These are phyloP conservation scores for Coemansia sp. DNA, from an alignment of 192 early-diverging fungal genomes.

Conservation along the genomic window DNA sequence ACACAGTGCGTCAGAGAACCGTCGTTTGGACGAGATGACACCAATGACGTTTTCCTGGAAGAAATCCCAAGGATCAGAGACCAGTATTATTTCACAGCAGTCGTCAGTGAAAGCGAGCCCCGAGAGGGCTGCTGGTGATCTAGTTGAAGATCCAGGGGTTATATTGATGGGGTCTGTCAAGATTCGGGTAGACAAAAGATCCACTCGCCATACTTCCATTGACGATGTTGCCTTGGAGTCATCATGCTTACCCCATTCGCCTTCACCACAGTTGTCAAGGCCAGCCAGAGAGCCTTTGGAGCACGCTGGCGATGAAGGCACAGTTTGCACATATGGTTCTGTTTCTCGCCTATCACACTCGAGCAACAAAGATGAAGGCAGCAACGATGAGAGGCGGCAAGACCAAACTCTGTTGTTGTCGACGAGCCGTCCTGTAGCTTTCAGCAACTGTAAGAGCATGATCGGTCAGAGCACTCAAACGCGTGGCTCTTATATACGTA, in stretches of 20 bases:
- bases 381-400: neutral
- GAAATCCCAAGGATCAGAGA: neutral
- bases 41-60: slow-evolving; percentile 13
- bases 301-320: neutral
- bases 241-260: neutral
- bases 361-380: neutral
- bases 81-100: slow-evolving; percentile 1
- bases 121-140: neutral
- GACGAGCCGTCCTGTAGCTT: neutral
- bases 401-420: neutral
- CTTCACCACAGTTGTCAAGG: neutral
- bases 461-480: neutral
- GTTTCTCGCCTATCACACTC: neutral
- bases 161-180: slow-evolving; percentile 45
- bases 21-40: slow-evolving; percentile 10
- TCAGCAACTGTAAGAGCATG: slow-evolving; percentile 2
- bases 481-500: slow-evolving; percentile 5
- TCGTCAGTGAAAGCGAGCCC: neutral
- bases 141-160: neutral
- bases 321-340: neutral
- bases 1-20: neutral
- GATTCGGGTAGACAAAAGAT: slow-evolving; percentile 26
- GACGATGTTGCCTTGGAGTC: slow-evolving; percentile 3
- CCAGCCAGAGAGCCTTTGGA: neutral
- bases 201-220: neutral